These are phyloP conservation scores for Pyrenopolyporus hunteri DNA, from an alignment of 495 filamentous ascomycete genomes.

Conservation along the genomic window DNA sequence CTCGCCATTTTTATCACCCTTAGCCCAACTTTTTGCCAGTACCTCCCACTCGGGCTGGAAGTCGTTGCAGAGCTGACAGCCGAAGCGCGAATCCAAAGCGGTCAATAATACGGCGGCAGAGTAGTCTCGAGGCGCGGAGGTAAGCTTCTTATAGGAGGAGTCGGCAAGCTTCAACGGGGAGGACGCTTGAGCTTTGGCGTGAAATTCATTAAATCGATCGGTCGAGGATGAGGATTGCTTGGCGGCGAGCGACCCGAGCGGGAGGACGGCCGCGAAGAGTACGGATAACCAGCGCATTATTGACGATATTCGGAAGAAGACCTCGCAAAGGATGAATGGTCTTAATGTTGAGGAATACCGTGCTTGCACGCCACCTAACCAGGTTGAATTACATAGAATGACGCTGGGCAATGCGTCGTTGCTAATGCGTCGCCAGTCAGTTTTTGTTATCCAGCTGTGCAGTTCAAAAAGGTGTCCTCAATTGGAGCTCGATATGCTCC, in stretches of 20 bases:
- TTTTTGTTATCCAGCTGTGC: too few relatives aligned
- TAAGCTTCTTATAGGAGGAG: constrained; percentile 73
- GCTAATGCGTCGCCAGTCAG: neutral
- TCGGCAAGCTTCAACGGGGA: constrained; percentile 78
- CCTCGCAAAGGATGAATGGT: constrained; percentile 3
- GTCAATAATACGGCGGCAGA: constrained; percentile 83
- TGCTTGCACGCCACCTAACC: constrained; percentile 23
- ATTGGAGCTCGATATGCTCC: constrained; percentile 30
- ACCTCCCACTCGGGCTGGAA: constrained; percentile 96
- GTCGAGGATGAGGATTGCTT: constrained; percentile 57
- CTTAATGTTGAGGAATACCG: neutral
- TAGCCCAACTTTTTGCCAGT: constrained; percentile 83
- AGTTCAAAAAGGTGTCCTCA: constrained; percentile 45
- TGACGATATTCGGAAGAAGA: constrained; percentile 34
- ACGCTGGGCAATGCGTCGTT: constrained; percentile 10
- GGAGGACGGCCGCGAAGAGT: constrained; percentile 60
- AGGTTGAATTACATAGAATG: constrained; percentile 1
- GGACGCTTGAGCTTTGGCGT: constrained; percentile 67
- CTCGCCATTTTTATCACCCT: constrained; percentile 74
- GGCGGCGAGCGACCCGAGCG: constrained; percentile 60
- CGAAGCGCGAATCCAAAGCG: constrained; percentile 82
- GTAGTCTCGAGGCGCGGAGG: constrained; percentile 79
- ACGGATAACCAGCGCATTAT: constrained; percentile 64
- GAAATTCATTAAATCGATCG: constrained; percentile 70
- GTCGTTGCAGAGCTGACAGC: constrained; percentile 83